phyloP scores from a whole-genome alignment of 805 yeast species.

The Cyberlindnera amylophila region DNA sequence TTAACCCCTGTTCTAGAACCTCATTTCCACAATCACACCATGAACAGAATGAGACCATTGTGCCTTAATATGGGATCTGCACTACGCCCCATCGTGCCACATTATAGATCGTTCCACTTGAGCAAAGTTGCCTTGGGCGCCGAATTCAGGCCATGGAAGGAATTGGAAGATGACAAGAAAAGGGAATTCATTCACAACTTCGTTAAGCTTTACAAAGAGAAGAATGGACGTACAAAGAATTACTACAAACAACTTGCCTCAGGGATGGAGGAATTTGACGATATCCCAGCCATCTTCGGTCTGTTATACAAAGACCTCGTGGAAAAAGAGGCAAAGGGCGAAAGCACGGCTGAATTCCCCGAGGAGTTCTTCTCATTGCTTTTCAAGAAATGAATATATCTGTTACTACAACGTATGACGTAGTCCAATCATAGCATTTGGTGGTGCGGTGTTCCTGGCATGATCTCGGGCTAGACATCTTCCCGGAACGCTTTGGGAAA shows the following conservation, averaged over 20 bases:
- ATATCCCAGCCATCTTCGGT: slow-evolving; percentile 36
- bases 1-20: too few relatives aligned
- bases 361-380: slow-evolving; percentile 21
- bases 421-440: too few relatives aligned
- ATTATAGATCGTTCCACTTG: slow-evolving; percentile 14
- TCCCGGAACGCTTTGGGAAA: too few relatives aligned
- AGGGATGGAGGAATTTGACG: slow-evolving; percentile 36
- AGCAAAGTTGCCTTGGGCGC: neutral
- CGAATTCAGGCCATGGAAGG: slow-evolving; percentile 25
- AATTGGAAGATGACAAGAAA: slow-evolving; percentile 25
- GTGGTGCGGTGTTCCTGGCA: slow-evolving; percentile 1
- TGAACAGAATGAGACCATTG: neutral
- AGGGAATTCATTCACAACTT: slow-evolving; percentile 29
- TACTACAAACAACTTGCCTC: slow-evolving; percentile 32
- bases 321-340: slow-evolving; percentile 19
- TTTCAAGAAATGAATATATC: slow-evolving; percentile 8
- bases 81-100: neutral
- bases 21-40: neutral
- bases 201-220: slow-evolving; percentile 30
- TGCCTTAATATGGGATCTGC: neutral
- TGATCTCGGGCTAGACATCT: too few relatives aligned
- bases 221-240: slow-evolving; percentile 33
- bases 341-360: slow-evolving; percentile 25
- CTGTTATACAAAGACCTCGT: slow-evolving; percentile 34
- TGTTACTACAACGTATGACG: too few relatives aligned